phyloP scores from a whole-genome alignment of 345 rosid species.

The Geranium brycei region DNA sequence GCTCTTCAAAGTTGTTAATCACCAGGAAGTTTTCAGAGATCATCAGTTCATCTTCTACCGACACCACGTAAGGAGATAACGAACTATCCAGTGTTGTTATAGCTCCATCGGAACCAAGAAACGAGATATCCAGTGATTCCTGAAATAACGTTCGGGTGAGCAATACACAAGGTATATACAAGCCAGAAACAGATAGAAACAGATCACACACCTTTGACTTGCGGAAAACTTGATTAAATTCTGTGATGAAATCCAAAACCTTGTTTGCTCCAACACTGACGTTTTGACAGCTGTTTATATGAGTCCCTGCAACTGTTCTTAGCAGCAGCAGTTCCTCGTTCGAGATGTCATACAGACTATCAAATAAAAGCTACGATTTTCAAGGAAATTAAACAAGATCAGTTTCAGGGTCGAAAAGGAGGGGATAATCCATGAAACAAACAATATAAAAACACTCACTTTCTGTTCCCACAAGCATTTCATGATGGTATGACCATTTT shows the following conservation, averaged over 20 bases:
- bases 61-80: conserved; percentile 27
- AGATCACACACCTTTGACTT: conserved; percentile 46
- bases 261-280: conserved; percentile 36
- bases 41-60: conserved; percentile 34
- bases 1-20: conserved; percentile 46
- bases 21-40: conserved; percentile 45
- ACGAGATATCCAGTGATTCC: conserved; percentile 60
- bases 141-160: conserved; percentile 22
- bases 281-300: conserved; percentile 40
- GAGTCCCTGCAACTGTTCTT: conserved; percentile 43
- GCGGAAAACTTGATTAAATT: conserved; percentile 35
- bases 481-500: conserved; percentile 36
- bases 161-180: conserved; percentile 11
- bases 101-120: conserved; percentile 32
- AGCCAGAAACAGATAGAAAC: neutral
- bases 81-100: conserved; percentile 20
- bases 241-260: conserved; percentile 39
- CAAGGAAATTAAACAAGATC: neutral
- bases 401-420: neutral
- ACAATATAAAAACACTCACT: conserved; percentile 22
- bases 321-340: conserved; percentile 51
- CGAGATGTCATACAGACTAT: conserved; percentile 37
- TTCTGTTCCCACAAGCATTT: conserved; percentile 74
- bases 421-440: neutral
- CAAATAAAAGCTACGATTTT: conserved; percentile 59